Conservation (phyloP, 2,329 filamentous ascomycete genomes). For the Pezicula radicicola region DNA sequence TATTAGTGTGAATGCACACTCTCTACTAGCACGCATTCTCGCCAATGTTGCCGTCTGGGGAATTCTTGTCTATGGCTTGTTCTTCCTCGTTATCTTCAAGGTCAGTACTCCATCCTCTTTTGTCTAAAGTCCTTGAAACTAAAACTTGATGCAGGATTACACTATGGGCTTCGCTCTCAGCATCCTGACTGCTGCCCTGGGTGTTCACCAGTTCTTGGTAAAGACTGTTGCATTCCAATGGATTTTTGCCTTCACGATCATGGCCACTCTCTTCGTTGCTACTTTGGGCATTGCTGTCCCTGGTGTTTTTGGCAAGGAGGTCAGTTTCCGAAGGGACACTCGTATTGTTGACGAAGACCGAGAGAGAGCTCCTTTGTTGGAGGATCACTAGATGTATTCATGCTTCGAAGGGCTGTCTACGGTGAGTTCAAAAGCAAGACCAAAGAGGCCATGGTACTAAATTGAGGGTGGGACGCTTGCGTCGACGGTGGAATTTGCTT, state of each 20-base stretch:
- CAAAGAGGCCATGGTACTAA: background rate
- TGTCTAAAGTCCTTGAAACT: background rate
- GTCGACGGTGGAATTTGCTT: background rate
- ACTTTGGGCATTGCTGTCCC: constrained; percentile 65
- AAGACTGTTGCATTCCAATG: constrained; percentile 80
- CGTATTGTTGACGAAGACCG: constrained; percentile 42
- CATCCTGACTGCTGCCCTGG: constrained; percentile 70
- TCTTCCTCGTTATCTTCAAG: constrained; percentile 73
- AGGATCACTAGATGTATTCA: constrained; percentile 32
- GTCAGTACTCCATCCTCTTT: constrained; percentile 33
- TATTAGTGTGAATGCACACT: constrained; percentile 69
- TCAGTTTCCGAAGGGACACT: constrained; percentile 44
- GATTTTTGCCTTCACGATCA: constrained; percentile 88
- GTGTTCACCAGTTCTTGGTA: constrained; percentile 71
- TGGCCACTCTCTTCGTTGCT: constrained; percentile 68
- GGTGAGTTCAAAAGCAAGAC: constrained; percentile 1
- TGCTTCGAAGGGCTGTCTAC: background rate
- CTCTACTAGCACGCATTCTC: constrained; percentile 69
- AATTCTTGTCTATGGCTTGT: constrained; percentile 70
- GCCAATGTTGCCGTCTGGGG: constrained; percentile 89
- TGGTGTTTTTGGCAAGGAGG: constrained; percentile 56
- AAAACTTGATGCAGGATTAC: constrained; percentile 48
- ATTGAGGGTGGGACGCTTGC: too few species aligned
- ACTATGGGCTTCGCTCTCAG: constrained; percentile 79
- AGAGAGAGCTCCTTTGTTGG: constrained; percentile 59